Evolutionary conservation across 768 basidiomycete species (phyloP).

Genomic region (Kwoniella mangroviensis): DNA sequence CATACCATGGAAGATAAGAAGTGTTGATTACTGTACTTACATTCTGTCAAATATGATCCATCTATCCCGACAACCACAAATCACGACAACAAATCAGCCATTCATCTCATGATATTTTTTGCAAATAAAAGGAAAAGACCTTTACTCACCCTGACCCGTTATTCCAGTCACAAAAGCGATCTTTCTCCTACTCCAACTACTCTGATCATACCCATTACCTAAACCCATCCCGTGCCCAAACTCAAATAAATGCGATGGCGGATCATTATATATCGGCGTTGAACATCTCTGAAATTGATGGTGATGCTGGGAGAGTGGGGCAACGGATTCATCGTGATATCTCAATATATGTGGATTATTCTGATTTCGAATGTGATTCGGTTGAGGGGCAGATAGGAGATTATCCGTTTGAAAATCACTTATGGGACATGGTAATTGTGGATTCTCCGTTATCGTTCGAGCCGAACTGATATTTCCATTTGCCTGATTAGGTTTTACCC

Average conservation of each 20-base stretch:
- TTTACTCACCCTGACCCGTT: constrained; percentile 30
- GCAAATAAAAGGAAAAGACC: neutral
- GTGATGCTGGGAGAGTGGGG: neutral
- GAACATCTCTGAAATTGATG: constrained; percentile 10
- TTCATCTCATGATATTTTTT: neutral
- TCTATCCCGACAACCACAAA: neutral
- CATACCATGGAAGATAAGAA: neutral
- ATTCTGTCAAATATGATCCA: constrained; percentile 24
- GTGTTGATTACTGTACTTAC: constrained; percentile 1
- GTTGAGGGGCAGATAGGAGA: constrained; percentile 20
- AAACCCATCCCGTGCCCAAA: constrained; percentile 1
- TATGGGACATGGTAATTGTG: constrained; percentile 1
- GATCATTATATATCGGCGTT: constrained; percentile 19
- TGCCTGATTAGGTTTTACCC: neutral
- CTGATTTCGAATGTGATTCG: neutral
- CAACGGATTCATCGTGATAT: constrained; percentile 25
- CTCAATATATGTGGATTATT: constrained; percentile 20
- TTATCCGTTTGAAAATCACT: constrained; percentile 28
- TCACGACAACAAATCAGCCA: neutral
- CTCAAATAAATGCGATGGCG: constrained; percentile 11
- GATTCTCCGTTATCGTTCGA: neutral
- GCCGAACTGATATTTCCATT: neutral
- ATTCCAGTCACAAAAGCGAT: constrained; percentile 30
- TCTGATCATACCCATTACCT: constrained; percentile 12
- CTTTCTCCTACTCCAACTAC: constrained; percentile 24